A percentile compares a stretch with the other conserved stretches of the same genome.
These are phyloP conservation scores for Talaromyces sp. DNA, from an alignment of 2,329 filamentous ascomycete genomes.

Conservation along the genomic window DNA sequence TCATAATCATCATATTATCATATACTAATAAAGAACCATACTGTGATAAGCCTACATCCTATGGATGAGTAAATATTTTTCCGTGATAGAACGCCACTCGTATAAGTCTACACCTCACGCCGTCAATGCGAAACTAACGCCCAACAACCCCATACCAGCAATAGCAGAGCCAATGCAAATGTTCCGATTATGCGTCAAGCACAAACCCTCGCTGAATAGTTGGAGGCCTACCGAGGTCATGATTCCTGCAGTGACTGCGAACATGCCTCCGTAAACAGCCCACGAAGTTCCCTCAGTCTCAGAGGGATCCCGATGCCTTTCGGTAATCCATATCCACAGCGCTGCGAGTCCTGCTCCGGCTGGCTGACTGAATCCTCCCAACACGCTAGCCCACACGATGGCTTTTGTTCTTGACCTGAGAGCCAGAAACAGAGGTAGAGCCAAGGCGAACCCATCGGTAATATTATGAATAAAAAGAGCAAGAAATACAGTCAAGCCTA, in stretches of 20 bases:
- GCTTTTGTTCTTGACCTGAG: conserved; percentile 73
- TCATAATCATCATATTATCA: conserved; percentile 7
- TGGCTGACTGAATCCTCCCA: conserved; percentile 84
- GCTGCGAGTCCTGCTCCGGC: conserved; percentile 78
- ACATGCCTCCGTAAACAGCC: conserved; percentile 58
- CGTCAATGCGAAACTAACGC: conserved; percentile 78
- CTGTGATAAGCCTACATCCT: not conserved
- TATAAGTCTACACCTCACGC: conserved; percentile 32
- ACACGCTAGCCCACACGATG: conserved; percentile 73
- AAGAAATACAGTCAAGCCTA: conserved; percentile 89
- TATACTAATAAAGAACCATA: not conserved
- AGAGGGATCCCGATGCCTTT: conserved; percentile 36
- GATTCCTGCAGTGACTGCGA: conserved; percentile 84
- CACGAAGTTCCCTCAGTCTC: conserved; percentile 41
- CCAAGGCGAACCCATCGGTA: conserved; percentile 92
- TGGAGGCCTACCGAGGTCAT: conserved; percentile 92
- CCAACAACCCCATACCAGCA: conserved; percentile 73
- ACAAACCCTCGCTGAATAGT: conserved; percentile 79
- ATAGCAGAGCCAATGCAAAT: conserved; percentile 35
- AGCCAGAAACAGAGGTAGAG: conserved; percentile 86
- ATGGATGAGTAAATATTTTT: not conserved
- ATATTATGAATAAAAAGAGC: conserved; percentile 98
- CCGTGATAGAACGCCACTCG: not conserved
- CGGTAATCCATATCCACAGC: conserved; percentile 73
- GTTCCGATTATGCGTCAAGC: conserved; percentile 53